Base-by-base conservation (phyloP, 768 basidiomycete genomes). In the Boletus tomentosulus region DNA sequence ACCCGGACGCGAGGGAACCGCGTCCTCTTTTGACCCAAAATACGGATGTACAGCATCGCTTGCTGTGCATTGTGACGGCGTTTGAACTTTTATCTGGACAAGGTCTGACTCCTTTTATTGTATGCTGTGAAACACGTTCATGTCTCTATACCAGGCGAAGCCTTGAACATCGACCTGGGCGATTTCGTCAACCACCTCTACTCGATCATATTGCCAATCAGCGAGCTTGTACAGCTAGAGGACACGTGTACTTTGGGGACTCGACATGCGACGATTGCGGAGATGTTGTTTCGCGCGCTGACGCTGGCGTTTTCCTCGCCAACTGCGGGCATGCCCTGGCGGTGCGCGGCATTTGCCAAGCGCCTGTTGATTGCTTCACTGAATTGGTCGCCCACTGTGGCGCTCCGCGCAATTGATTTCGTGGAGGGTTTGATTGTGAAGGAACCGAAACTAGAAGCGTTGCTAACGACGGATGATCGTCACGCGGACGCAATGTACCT, bases 41-140 rank as follows among this genome's bases (percentile, higher is more conserved):
- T 42, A 65, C 63, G 41, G 71, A 76, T 45, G 71, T 84, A 51
- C 81, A 77, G 56, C 82, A 80, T 60, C 83, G 81, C 59, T 75
- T 99, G 55, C 74, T 86, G 57, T 97, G 92, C 63, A 92, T 98
- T 63, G 85, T 90, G 54, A 97, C 97, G 38, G 97, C 96, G n/a
- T 98, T 98, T 64, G 94, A 98, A 65, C 82, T 99, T 46, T 81
- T 98, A 39, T 89, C 91, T 12, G 97, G 97, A 27, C 97, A 99
- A 84, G 97, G 96, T 84, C 55, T 62, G 59, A 53, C 9, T 13
- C 19, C n/a, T 42, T 43, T 51, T 37, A 30, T 16, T 52, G 57
- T 55, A 30, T 28, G 53, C 56, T 43, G 53, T 37, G 53, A 55
- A 53, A 48, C 10, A 7, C 24, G 48, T 45, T 56, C 43, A 47